Percentiles rank a stretch among this genome's conserved stretches.
Evolutionary conservation across 2,329 filamentous ascomycete genomes (phyloP).

Genomic region (Cladosporium sp.): DNA sequence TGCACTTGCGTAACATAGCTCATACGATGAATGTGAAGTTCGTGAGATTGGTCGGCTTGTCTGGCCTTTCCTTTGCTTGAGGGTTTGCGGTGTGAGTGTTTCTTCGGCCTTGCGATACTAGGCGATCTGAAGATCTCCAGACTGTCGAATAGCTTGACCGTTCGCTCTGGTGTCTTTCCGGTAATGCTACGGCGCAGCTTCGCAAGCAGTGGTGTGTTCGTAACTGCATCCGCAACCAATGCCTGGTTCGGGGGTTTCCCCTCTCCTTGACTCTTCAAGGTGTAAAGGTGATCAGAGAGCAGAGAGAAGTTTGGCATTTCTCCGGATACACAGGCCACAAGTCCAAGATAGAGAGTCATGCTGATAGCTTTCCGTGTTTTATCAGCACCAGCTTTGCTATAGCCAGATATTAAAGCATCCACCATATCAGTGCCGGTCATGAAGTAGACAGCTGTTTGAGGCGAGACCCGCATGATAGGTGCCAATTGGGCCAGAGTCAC

Average conservation of each 20-base stretch:
- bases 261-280: conserved; percentile 68
- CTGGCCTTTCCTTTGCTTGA: conserved; percentile 61
- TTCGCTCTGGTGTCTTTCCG: conserved; percentile 50
- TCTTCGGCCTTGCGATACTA: conserved; percentile 50
- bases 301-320: conserved; percentile 67
- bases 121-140: conserved; percentile 55
- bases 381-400: conserved; percentile 57
- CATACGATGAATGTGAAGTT: conserved; percentile 74
- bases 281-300: conserved; percentile 78
- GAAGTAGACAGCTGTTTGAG: conserved; percentile 57
- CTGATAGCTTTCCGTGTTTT: conserved; percentile 63
- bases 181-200: conserved; percentile 55
- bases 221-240: conserved; percentile 76
- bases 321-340: conserved; percentile 65
- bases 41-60: conserved; percentile 28
- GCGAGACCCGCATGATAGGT: conserved; percentile 59
- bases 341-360: conserved; percentile 68
- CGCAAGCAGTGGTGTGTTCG: conserved; percentile 69
- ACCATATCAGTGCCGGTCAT: conserved; percentile 84
- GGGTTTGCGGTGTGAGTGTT: conserved; percentile 54
- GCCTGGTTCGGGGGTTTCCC: conserved; percentile 53
- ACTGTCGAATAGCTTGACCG: conserved; percentile 57
- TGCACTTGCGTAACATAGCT: conserved; percentile 86
- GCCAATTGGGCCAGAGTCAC: conserved; percentile 56
- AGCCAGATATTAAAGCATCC: conserved; percentile 67